Conservation (phyloP, 2,329 filamentous ascomycete species). For the Cladosporium sp. region DNA sequence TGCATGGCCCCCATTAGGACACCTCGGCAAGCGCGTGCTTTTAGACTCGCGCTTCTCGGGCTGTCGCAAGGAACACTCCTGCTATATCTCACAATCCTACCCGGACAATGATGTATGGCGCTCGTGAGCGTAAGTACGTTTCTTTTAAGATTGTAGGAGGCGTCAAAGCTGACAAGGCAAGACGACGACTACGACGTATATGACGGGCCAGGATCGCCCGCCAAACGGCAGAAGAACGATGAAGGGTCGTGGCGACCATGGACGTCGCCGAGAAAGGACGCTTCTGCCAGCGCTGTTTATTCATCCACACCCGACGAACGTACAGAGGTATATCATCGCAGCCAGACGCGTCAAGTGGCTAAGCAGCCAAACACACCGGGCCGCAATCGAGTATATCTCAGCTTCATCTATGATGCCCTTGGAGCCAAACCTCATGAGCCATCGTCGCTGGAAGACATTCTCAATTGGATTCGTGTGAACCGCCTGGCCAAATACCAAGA, state of each 20-base stretch:
- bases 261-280: background rate
- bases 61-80: no score
- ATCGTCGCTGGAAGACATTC: background rate
- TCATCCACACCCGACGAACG: background rate
- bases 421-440: background rate
- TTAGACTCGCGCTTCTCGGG: no score
- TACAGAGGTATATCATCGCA: background rate
- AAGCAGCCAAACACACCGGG: background rate
- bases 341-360: background rate
- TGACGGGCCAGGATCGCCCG: background rate
- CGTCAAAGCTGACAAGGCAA: background rate
- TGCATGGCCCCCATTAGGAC: no score
- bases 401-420: background rate
- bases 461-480: background rate
- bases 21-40: no score
- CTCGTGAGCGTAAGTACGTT: background rate
- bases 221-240: background rate
- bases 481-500: background rate
- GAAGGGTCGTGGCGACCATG: background rate
- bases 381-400: background rate
- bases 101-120: background rate
- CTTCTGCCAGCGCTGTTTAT: background rate
- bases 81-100: no score
- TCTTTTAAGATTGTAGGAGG: background rate
- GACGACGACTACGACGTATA: background rate